Evolutionary conservation across 495 filamentous ascomycete genomes (phyloP).

Genomic region (Pseudoneurospora amorphoporcata): DNA sequence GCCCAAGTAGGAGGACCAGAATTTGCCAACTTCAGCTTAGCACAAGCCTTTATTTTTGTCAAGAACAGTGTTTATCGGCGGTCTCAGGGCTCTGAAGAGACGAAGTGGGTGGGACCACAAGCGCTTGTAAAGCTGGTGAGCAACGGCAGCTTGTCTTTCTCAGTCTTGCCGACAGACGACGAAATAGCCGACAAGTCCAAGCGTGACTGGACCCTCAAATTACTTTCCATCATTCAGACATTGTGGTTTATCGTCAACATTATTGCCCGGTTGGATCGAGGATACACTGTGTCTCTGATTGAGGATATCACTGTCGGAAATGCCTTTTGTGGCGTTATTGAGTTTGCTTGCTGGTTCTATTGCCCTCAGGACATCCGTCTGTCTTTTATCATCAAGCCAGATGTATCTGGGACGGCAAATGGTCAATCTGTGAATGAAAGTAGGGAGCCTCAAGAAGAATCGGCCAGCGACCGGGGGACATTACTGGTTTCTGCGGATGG

Average conservation of each 20-base stretch:
- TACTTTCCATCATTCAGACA: neutral
- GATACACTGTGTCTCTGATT: neutral
- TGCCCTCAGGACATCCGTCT: neutral
- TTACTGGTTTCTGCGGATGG: neutral
- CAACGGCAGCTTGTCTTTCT: neutral
- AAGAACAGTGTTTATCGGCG: neutral
- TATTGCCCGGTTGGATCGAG: neutral
- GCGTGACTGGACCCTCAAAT: neutral
- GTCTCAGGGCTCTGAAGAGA: neutral
- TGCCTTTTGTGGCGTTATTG: neutral
- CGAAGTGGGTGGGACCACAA: accelerated
- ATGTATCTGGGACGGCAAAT: accelerated
- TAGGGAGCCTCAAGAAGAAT: neutral
- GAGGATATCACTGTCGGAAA: neutral
- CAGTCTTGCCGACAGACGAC: neutral
- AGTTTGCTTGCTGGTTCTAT: neutral
- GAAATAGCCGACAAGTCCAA: neutral
- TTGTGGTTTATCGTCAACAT: neutral
- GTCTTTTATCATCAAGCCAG: accelerated
- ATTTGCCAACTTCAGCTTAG: neutral
- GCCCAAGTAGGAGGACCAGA: neutral
- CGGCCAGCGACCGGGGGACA: neutral
- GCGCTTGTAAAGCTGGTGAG: neutral
- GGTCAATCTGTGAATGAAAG: accelerated
- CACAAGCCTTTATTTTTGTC: neutral